Percentiles rank a stretch among this genome's conserved stretches.
These are phyloP conservation scores for Tolypocladium pustulatum DNA, from an alignment of 2,329 filamentous ascomycete species.

Conservation along the genomic window DNA sequence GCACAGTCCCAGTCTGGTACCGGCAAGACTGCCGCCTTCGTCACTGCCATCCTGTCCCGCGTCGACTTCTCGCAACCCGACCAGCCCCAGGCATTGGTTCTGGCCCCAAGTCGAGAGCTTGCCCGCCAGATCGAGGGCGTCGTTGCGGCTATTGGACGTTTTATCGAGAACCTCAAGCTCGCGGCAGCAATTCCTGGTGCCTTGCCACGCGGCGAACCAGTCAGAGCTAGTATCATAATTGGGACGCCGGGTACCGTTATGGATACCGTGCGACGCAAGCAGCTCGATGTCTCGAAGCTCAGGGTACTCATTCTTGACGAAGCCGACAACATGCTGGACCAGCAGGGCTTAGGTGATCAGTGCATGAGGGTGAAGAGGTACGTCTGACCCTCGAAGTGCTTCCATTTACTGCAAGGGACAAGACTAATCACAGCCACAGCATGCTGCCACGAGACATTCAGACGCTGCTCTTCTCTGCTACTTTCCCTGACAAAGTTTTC, in stretches of 20 bases:
- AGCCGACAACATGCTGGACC: slow-evolving; percentile 97
- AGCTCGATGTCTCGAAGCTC: slow-evolving; percentile 62
- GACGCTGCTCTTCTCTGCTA: slow-evolving; percentile 90
- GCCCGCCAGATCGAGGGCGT: slow-evolving; percentile 90
- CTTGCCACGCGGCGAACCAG: slow-evolving; percentile 54
- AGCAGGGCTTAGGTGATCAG: slow-evolving; percentile 90
- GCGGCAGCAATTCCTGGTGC: slow-evolving; percentile 76
- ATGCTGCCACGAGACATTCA: slow-evolving; percentile 68
- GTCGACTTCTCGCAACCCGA: slow-evolving; percentile 61
- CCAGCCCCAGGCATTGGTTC: slow-evolving; percentile 73
- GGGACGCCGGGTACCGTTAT: slow-evolving; percentile 90
- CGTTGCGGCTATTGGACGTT: slow-evolving; percentile 72
- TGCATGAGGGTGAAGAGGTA: slow-evolving; percentile 82
- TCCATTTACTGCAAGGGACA: not conserved
- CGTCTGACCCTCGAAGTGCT: slow-evolving; percentile 1
- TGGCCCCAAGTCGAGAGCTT: slow-evolving; percentile 89
- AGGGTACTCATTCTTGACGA: slow-evolving; percentile 88
- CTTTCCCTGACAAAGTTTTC: slow-evolving; percentile 78
- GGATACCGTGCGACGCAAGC: slow-evolving; percentile 70
- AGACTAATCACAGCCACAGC: slow-evolving; percentile 33
- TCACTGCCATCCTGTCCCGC: slow-evolving; percentile 81
- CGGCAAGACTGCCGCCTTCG: slow-evolving; percentile 94
- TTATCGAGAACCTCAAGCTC: slow-evolving; percentile 64
- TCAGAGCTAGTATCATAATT: slow-evolving; percentile 72
- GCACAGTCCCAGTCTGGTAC: slow-evolving; percentile 99